Conservation (phyloP, 805 yeast genomes). For the Zygosaccharomyces kombuchaensis region DNA sequence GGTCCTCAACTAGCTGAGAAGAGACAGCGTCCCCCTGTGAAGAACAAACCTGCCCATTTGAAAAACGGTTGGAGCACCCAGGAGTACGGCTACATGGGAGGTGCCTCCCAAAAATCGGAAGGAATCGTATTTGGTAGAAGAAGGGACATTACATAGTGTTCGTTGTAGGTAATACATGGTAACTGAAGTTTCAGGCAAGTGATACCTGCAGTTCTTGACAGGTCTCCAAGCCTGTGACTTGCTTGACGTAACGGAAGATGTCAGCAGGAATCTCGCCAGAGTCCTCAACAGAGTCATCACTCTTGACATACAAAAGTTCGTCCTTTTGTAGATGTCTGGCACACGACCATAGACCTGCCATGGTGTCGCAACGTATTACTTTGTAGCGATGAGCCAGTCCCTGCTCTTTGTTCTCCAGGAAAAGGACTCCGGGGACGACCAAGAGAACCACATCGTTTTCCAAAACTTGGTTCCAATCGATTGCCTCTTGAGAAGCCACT, state of each 20-base stretch:
- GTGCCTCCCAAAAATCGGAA: conserved; percentile 52
- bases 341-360: conserved; percentile 50
- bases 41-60: conserved; percentile 50
- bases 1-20: conserved; percentile 55
- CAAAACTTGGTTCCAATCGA: conserved; percentile 21
- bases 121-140: conserved; percentile 51
- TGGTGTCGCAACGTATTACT: conserved; percentile 44
- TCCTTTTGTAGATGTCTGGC: conserved; percentile 47
- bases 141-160: conserved; percentile 39
- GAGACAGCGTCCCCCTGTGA: conserved; percentile 47
- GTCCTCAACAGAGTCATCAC: conserved; percentile 29
- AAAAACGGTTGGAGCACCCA: conserved; percentile 49
- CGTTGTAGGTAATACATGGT: background rate
- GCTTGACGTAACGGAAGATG: conserved; percentile 28
- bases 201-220: background rate
- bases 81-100: conserved; percentile 58
- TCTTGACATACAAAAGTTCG: conserved; percentile 26
- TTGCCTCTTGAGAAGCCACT: conserved; percentile 6
- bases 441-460: conserved; percentile 34
- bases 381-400: conserved; percentile 28
- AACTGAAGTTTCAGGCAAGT: background rate
- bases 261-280: conserved; percentile 30
- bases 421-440: conserved; percentile 31
- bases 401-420: conserved; percentile 17
- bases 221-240: conserved; percentile 19